phyloP scores from a whole-genome alignment of 345 rosid genomes.

The Brassica napus region Da-Ae NC_063437.1:2321001-2321500 shows the following conservation, averaged over 20 bases:
- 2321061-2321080: neutral
- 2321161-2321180: neutral
- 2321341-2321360: neutral
- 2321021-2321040: neutral
- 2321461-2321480: slow-evolving; percentile 1
- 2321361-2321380: neutral
- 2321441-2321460: neutral
- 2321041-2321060: neutral
- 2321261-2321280: neutral
- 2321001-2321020: neutral
- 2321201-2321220: neutral
- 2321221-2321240: neutral
- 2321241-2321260: neutral
- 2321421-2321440: neutral
- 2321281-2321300: neutral
- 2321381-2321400: neutral
- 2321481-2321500: neutral
- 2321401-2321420: neutral
- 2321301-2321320: neutral
- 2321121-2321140: slow-evolving; percentile 3
- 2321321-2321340: neutral
- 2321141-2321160: neutral
- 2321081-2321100: neutral
- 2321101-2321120: neutral
- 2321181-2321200: neutral